phyloP scores from a whole-genome alignment of 768 basidiomycete genomes.

The Leccinum longicurvipes region DNA sequence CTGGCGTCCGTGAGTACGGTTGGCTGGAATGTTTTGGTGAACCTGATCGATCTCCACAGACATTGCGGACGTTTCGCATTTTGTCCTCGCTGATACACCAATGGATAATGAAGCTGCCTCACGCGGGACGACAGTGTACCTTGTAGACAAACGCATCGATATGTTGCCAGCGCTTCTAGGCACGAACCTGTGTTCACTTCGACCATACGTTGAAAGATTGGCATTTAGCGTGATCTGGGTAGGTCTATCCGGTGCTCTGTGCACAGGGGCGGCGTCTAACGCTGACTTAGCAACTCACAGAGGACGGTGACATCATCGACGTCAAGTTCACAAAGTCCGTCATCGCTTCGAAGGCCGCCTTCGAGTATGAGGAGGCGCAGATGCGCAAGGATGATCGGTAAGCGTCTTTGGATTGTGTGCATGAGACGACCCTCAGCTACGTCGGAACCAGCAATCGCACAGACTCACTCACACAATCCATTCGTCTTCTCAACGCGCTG shows the following conservation, averaged over 20 bases:
- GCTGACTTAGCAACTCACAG: conserved; percentile 71
- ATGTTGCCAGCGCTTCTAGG: conserved; percentile 94
- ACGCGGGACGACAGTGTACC: conserved; percentile 93
- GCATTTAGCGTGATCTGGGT: conserved; percentile 98
- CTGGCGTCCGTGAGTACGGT: conserved; percentile 86
- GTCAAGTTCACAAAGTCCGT: conserved; percentile 94
- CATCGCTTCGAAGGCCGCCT: conserved; percentile 92
- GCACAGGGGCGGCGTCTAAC: not conserved
- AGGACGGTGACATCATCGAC: conserved; percentile 85
- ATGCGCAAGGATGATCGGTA: conserved; percentile 89
- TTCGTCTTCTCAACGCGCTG: conserved; percentile 84
- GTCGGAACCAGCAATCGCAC: conserved; percentile 51
- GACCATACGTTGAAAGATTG: conserved; percentile 89
- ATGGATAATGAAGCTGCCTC: conserved; percentile 98
- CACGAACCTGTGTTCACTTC: conserved; percentile 90
- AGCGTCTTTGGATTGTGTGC: not conserved
- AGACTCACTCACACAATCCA: conserved; percentile 80
- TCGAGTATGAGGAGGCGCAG: conserved; percentile 97
- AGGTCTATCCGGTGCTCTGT: conserved; percentile 5
- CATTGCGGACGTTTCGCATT: conserved; percentile 97
- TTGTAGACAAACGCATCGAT: conserved; percentile 98
- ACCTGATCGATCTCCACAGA: conserved; percentile 45
- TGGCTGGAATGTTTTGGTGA: not conserved
- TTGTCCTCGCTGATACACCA: conserved; percentile 87
- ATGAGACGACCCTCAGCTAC: not conserved